A percentile compares a stretch with the other conserved stretches of the same genome.
These are phyloP conservation scores for Saccharomycopsis schoenii DNA, from an alignment of 805 yeast species.

Conservation along the genomic window DNA sequence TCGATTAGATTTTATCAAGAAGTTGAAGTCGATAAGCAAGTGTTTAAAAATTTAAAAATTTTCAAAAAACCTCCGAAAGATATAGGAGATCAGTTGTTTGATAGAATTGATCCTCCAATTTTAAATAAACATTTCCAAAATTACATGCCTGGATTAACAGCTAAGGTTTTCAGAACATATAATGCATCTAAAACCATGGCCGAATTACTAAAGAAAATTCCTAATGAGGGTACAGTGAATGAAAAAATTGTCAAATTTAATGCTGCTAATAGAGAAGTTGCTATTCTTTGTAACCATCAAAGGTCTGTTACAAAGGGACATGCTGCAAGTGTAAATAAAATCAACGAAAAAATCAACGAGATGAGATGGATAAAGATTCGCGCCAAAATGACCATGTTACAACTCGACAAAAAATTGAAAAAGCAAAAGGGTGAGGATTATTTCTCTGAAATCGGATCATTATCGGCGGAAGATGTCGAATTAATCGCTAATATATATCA, in stretches of 20 bases:
- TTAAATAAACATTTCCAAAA: constrained; percentile 80
- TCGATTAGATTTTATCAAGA: constrained; percentile 87
- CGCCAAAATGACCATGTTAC: constrained; percentile 57
- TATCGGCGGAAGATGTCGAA: constrained; percentile 54
- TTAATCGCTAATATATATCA: constrained; percentile 49
- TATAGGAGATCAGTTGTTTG: constrained; percentile 89
- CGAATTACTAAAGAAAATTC: constrained; percentile 76
- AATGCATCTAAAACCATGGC: constrained; percentile 97
- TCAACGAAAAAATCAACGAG: constrained; percentile 68
- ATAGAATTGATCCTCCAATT: constrained; percentile 73
- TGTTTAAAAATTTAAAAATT: constrained; percentile 75
- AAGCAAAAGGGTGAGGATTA: constrained; percentile 41
- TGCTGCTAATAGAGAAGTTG: constrained; percentile 93
- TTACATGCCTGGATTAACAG: constrained; percentile 89
- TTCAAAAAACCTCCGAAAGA: constrained; percentile 84
- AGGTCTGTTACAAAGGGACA: constrained; percentile 83
- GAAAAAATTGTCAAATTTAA: constrained; percentile 83
- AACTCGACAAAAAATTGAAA: constrained; percentile 44
- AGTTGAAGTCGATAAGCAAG: constrained; percentile 87
- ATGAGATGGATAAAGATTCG: constrained; percentile 78
- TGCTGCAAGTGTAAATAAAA: constrained; percentile 70
- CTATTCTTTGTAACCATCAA: constrained; percentile 94
- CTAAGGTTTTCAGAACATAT: constrained; percentile 94
- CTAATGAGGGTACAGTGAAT: constrained; percentile 78
- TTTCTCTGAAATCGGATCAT: constrained; percentile 58